Evolutionary conservation across 331 rosid species (phyloP).

Genomic region (Stylosanthes scabra): DNA sequence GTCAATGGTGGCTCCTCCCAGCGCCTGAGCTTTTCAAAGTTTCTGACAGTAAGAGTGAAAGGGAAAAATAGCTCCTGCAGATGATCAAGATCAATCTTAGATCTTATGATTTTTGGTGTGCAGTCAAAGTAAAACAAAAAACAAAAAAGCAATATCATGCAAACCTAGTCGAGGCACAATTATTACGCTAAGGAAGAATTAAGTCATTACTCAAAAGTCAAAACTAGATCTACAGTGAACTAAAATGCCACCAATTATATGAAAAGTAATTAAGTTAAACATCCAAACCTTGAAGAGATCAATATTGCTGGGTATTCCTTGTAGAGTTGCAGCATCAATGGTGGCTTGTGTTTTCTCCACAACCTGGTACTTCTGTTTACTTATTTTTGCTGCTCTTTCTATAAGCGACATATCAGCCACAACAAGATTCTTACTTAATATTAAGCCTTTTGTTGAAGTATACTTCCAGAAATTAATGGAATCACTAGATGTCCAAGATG

Average conservation of each 20-base stretch:
- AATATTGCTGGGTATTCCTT: slow-evolving; percentile 96
- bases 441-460: slow-evolving; percentile 68
- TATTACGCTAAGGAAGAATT: background rate
- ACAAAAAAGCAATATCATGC: background rate
- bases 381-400: slow-evolving; percentile 75
- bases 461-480: slow-evolving; percentile 86
- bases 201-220: background rate
- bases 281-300: slow-evolving; percentile 91
- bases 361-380: slow-evolving; percentile 62
- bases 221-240: slow-evolving; percentile 25
- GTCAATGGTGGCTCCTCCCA: slow-evolving; percentile 97
- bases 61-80: slow-evolving; percentile 91
- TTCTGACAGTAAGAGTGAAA: slow-evolving; percentile 54
- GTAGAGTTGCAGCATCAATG: slow-evolving; percentile 89
- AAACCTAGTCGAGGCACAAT: slow-evolving; percentile 25
- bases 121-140: slow-evolving; percentile 30
- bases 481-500: slow-evolving; percentile 75
- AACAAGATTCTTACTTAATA: slow-evolving; percentile 83
- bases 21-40: slow-evolving; percentile 79
- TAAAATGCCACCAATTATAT: slow-evolving; percentile 9
- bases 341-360: slow-evolving; percentile 96
- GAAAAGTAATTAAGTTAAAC: slow-evolving; percentile 27
- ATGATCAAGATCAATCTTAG: slow-evolving; percentile 33
- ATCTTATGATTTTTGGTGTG: background rate
- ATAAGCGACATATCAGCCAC: slow-evolving; percentile 76